Base-by-base conservation (phyloP, 2,329 filamentous ascomycete genomes). In the Ophiostoma novo-ulmi region DNA sequence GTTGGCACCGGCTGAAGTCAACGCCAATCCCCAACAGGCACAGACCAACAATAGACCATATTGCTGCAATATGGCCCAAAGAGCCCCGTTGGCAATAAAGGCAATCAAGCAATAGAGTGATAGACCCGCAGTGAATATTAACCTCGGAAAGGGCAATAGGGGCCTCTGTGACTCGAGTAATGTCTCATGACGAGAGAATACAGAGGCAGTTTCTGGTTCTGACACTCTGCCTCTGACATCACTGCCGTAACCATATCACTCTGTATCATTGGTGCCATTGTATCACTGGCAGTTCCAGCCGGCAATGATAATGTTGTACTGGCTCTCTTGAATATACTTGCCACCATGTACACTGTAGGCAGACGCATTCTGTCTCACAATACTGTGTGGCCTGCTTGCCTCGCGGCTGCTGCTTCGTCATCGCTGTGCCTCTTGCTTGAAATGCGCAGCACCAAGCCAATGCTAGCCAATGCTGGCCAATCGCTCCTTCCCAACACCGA, bases 171-270 rank as follows among this genome's bases (percentile, higher is more conserved):
- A 44, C 48, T 7, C 20, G 5, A n/a, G 39, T 44, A 8, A 22
- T 55, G 48, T 55, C 52, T 58, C 52, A 58, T 17, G 52, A 58
- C 22, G 52, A 58, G 52, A 11, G 52, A 58, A 26, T 58, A 58
- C 52, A 58, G 52, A 58, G 44, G 52, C 52, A 58, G 52, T 58
- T 58, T 55, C 44, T 58, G 52, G 31, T 58, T 58, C 52, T 26
- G 48, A 22, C 8, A 17, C 13, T 5, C 14, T 44, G 44, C 20
- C 44, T 48, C 44, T 48, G 44, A 48, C 44, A 48, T 48, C 44
- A 48, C 44, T 8, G 17, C 17, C n/a, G 44, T 48, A 48, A 26
- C 52, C 52, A 17, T 58, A 22, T 13, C 52, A 58, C 52, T 1
- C 39, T 44, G 11, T 44, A 17, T 41, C 10, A 41, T 41, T 41